Percentiles rank a stretch among this genome's conserved stretches.
Conservation (phyloP, 805 yeast species). For the Saturnispora gosingensis region DNA sequence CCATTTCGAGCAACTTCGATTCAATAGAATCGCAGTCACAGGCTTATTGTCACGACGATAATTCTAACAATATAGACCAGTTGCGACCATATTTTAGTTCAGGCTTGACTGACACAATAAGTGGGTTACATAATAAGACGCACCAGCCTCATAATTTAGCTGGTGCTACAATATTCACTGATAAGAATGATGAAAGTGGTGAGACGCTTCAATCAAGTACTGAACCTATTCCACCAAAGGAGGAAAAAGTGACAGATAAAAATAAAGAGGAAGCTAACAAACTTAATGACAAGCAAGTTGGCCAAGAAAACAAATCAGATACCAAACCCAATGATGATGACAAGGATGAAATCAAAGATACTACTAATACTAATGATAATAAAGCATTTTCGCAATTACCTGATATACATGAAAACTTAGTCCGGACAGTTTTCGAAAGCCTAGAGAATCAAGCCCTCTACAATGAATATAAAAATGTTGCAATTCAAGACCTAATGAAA, state of each 20-base stretch:
- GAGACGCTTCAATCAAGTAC: not conserved
- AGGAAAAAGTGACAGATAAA: too few relatives aligned
- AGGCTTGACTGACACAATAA: not conserved
- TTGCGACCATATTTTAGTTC: not conserved
- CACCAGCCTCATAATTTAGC: not conserved
- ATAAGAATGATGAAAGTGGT: not conserved
- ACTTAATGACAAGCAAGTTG: not conserved
- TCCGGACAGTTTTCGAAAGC: not conserved
- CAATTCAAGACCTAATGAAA: constrained; percentile 4
- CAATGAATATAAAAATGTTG: not conserved
- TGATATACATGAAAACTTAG: not conserved
- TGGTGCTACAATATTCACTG: not conserved
- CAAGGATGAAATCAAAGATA: too few relatives aligned
- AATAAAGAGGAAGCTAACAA: not conserved
- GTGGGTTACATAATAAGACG: not conserved
- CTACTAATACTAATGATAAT: not conserved
- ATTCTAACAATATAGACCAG: not conserved
- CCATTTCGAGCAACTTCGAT: too few relatives aligned
- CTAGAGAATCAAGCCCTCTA: not conserved
- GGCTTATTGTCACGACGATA: not conserved
- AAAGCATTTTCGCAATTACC: not conserved
- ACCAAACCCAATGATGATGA: not conserved
- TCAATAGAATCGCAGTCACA: not conserved
- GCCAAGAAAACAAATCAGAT: not conserved
- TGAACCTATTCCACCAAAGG: not conserved